These are phyloP conservation scores for Fusarium multiceps DNA, from an alignment of 2,329 filamentous ascomycete genomes.

Conservation along the genomic window DNA sequence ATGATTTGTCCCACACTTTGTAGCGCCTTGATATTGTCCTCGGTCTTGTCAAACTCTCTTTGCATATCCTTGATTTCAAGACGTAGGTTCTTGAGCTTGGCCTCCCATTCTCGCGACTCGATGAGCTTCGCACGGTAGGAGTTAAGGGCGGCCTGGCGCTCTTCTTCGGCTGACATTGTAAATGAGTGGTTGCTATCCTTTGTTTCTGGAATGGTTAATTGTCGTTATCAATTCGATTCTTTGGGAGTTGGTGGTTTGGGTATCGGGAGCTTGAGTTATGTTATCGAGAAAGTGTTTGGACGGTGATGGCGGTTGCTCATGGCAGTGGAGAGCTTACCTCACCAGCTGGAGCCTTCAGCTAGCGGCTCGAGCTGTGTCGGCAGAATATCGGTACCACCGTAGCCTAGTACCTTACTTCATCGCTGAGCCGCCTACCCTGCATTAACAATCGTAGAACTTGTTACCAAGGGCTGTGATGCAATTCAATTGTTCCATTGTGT, in stretches of 20 bases:
- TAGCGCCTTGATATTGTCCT: slow-evolving; percentile 99
- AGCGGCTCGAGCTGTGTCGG: slow-evolving; percentile 44
- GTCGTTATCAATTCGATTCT: background rate
- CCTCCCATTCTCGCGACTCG: slow-evolving; percentile 98
- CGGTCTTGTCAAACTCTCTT: slow-evolving; percentile 94
- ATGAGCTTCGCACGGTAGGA: slow-evolving; percentile 85
- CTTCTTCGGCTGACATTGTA: slow-evolving; percentile 65
- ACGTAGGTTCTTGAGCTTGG: slow-evolving; percentile 93
- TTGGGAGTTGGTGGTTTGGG: slow-evolving; percentile 8
- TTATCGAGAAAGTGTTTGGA: slow-evolving; percentile 25
- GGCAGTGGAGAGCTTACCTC: slow-evolving; percentile 55
- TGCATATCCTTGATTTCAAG: slow-evolving; percentile 96
- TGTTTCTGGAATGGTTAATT: background rate
- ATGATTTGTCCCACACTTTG: slow-evolving; percentile 99
- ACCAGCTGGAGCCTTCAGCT: slow-evolving; percentile 54
- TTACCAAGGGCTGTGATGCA: background rate
- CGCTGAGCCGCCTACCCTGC: background rate
- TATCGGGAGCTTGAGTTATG: slow-evolving; percentile 33
- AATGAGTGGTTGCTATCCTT: slow-evolving; percentile 15
- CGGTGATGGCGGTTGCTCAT: slow-evolving; percentile 38
- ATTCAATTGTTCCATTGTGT: background rate
- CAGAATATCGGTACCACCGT: slow-evolving; percentile 47
- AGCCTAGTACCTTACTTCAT: background rate
- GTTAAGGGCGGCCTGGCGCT: slow-evolving; percentile 76
- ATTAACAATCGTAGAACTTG: background rate